These are phyloP conservation scores for Hirsutella thompsonii DNA, from an alignment of 2,329 filamentous ascomycete species.

Conservation along the genomic window DNA sequence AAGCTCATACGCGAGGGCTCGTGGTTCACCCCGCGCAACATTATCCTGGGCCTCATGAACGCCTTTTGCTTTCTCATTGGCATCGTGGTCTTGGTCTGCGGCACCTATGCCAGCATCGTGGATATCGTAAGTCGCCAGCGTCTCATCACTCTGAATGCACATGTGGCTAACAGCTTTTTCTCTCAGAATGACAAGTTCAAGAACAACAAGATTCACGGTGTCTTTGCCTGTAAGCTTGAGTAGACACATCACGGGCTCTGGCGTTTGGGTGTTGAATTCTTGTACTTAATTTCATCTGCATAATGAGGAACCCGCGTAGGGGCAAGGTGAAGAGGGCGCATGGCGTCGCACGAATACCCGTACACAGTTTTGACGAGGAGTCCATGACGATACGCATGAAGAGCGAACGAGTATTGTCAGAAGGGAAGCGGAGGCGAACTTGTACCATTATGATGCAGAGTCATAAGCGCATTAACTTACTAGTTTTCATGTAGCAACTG, in stretches of 20 bases:
- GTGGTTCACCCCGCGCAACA: slow-evolving; percentile 13
- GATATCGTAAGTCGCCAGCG: slow-evolving; percentile 12
- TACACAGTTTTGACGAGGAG: no score
- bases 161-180: no score
- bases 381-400: no score
- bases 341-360: neutral
- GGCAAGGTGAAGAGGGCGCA: neutral
- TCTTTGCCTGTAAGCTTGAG: slow-evolving; percentile 7
- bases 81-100: slow-evolving; percentile 11
- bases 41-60: slow-evolving; percentile 10
- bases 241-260: neutral
- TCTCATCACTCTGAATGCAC: neutral
- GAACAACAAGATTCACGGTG: slow-evolving; percentile 4
- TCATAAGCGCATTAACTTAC: no score
- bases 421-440: no score
- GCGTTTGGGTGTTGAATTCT: neutral
- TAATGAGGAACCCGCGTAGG: neutral
- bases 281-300: neutral
- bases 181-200: slow-evolving; percentile 7
- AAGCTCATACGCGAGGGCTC: slow-evolving; percentile 18
- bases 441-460: no score
- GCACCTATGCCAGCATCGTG: slow-evolving; percentile 13
- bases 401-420: no score
- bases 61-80: slow-evolving; percentile 13
- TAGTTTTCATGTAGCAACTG: no score